These are phyloP conservation scores for Scheffersomyces insectosa DNA, from an alignment of 1,139 yeast species.

Conservation along the genomic window DNA sequence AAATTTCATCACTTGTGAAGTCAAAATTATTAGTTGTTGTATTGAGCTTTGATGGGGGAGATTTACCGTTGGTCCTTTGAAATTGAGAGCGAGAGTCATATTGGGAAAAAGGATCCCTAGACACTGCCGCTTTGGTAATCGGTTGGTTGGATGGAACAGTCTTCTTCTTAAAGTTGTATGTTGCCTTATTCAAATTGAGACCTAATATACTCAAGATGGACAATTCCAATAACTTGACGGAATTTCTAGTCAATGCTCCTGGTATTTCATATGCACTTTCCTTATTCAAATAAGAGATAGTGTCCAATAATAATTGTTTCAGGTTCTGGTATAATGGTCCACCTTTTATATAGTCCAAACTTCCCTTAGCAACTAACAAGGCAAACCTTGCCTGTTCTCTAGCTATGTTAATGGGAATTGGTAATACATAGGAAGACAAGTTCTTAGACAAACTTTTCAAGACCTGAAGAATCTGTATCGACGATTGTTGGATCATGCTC, in stretches of 20 bases:
- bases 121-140: constrained; percentile 17
- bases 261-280: constrained; percentile 57
- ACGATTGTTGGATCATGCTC: constrained; percentile 74
- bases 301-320: constrained; percentile 52
- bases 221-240: constrained; percentile 55
- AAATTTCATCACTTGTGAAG: constrained; percentile 3
- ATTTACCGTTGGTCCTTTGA: constrained; percentile 3
- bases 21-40: constrained; percentile 1
- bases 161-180: constrained; percentile 17
- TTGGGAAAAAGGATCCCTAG: constrained; percentile 5
- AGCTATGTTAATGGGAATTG: constrained; percentile 72
- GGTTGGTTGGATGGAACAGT: constrained; percentile 17
- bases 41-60: constrained; percentile 7
- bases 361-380: constrained; percentile 73
- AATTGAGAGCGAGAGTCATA: not conserved
- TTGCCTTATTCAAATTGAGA: constrained; percentile 23
- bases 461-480: constrained; percentile 64
- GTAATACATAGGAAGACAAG: constrained; percentile 43
- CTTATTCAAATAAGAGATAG: constrained; percentile 48
- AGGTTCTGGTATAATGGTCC: constrained; percentile 78
- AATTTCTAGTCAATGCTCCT: constrained; percentile 59
- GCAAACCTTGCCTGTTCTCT: constrained; percentile 69
- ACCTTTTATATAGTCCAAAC: constrained; percentile 79
- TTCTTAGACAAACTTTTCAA: constrained; percentile 48
- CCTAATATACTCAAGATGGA: constrained; percentile 57